Evolutionary conservation across 345 rosid species (phyloP).

Genomic region (Acer campestre): DNA sequence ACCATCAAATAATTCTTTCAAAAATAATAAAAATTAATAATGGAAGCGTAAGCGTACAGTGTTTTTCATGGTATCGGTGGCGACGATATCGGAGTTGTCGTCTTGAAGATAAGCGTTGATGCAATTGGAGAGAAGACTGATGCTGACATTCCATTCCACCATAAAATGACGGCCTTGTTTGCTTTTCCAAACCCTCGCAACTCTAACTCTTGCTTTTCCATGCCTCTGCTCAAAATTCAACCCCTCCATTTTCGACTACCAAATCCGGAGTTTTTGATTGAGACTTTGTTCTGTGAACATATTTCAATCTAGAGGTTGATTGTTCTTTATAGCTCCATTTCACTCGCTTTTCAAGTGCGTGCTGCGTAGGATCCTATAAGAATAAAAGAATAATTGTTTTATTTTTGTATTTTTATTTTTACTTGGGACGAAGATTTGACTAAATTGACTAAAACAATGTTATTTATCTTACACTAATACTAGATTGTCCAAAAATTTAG

Average conservation of each 20-base stretch:
- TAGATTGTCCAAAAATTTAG: too few relatives aligned
- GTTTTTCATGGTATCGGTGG: constrained; percentile 97
- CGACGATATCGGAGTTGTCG: constrained; percentile 86
- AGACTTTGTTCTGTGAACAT: too few relatives aligned
- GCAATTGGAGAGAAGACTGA: constrained; percentile 81
- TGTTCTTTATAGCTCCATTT: neutral
- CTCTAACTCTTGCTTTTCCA: constrained; percentile 83
- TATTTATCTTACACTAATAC: too few relatives aligned
- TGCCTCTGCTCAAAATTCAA: constrained; percentile 80
- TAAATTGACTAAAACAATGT: too few relatives aligned
- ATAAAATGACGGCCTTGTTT: constrained; percentile 51
- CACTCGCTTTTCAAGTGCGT: constrained; percentile 6
- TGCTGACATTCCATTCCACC: constrained; percentile 83
- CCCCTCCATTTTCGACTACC: constrained; percentile 36
- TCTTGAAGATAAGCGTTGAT: constrained; percentile 58
- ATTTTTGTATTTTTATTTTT: too few relatives aligned
- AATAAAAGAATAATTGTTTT: too few relatives aligned
- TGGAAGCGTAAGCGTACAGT: constrained; percentile 39
- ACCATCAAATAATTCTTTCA: neutral
- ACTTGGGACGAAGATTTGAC: too few relatives aligned
- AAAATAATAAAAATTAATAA: neutral
- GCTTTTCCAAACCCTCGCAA: constrained; percentile 81
- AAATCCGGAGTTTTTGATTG: too few relatives aligned
- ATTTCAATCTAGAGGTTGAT: too few relatives aligned
- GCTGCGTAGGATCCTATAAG: neutral